Percentiles rank a stretch among this genome's conserved stretches.
Evolutionary conservation across 2,329 filamentous ascomycete species (phyloP).

Genomic region (Fusarium sp.): DNA sequence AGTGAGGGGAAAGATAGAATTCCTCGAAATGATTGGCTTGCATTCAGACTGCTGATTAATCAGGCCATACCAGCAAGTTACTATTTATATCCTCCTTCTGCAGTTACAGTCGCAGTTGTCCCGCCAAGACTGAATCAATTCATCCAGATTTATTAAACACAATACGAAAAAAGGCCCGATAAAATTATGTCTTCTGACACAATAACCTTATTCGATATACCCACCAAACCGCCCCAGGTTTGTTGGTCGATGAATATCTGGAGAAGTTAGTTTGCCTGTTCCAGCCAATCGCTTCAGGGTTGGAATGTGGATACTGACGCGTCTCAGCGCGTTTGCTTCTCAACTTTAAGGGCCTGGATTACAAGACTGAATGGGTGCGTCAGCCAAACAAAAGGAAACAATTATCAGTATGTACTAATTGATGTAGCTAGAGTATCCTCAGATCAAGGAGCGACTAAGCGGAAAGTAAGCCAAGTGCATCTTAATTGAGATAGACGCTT

Average conservation of each 20-base stretch:
- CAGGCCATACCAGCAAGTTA: not conserved
- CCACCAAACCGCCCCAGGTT: constrained; percentile 16
- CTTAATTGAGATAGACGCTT: accelerated
- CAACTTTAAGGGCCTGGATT: constrained; percentile 30
- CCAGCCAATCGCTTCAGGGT: accelerated
- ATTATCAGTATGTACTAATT: not conserved
- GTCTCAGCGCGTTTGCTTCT: constrained; percentile 24
- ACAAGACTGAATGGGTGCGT: constrained; percentile 33
- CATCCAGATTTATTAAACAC: not conserved
- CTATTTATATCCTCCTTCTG: constrained; percentile 1
- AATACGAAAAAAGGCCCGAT: not conserved
- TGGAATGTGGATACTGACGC: not conserved
- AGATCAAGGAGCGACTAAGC: constrained; percentile 20
- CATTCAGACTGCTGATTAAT: constrained; percentile 5
- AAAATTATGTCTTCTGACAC: constrained; percentile 4
- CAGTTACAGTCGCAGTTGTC: not conserved
- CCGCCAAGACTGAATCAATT: not conserved
- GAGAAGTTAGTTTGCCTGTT: constrained; percentile 20
- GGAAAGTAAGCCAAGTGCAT: not conserved
- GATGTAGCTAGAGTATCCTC: constrained; percentile 25
- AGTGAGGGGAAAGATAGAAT: not conserved
- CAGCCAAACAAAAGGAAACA: accelerated
- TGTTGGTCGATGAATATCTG: constrained; percentile 40
- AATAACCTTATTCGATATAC: constrained; percentile 30
- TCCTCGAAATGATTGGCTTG: accelerated